These are phyloP conservation scores for Escovopsis sp. DNA, from an alignment of 2,329 filamentous ascomycete species.

Conservation along the genomic window DNA sequence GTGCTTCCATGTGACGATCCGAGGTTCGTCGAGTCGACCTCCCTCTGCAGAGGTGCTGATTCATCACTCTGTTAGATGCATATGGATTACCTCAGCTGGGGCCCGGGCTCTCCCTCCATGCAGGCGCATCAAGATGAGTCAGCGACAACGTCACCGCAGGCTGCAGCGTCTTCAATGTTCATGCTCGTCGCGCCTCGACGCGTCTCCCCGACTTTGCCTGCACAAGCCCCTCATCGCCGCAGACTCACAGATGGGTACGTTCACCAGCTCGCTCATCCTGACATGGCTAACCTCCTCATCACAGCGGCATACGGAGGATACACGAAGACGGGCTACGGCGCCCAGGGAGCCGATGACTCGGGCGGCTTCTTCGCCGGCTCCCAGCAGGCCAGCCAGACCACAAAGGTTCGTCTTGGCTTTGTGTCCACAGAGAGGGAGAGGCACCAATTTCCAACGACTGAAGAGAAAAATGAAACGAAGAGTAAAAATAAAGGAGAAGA, in stretches of 20 bases:
- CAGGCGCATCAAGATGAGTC: conserved; percentile 2
- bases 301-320: conserved; percentile 36
- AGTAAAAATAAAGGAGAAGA: neutral
- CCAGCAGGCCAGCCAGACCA: conserved; percentile 39
- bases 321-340: conserved; percentile 31
- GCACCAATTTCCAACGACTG: too few relatives aligned
- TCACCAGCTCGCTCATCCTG: conserved; percentile 1
- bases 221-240: conserved; percentile 6
- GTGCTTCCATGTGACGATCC: too few relatives aligned
- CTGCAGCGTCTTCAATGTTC: conserved; percentile 13
- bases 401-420: conserved; percentile 24
- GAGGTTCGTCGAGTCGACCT: too few relatives aligned
- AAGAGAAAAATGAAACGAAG: too few relatives aligned
- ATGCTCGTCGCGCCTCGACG: conserved; percentile 18
- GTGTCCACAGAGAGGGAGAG: neutral
- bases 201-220: conserved; percentile 11
- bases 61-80: too few relatives aligned
- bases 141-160: too few relatives aligned
- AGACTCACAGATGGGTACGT: conserved; percentile 20
- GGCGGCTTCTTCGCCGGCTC: conserved; percentile 47
- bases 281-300: too few relatives aligned
- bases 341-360: conserved; percentile 41
- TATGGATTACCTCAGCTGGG: too few relatives aligned
- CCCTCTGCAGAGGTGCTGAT: too few relatives aligned
- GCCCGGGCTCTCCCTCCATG: too few relatives aligned